Conservation (phyloP, 2,329 filamentous ascomycete genomes). For the Fusarium hainanense region DNA sequence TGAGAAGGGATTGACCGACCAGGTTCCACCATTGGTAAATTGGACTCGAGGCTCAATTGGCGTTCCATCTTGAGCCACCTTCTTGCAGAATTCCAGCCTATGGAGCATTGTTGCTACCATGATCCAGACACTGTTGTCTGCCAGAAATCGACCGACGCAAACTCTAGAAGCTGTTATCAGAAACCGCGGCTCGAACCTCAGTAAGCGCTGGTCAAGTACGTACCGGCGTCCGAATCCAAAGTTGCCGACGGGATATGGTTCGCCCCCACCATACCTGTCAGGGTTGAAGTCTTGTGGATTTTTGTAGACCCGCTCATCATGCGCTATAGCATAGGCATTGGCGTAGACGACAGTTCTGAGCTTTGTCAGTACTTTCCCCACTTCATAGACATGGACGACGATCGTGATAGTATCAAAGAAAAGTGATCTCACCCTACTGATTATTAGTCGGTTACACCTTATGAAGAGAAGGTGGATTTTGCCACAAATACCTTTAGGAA, state of each 20-base stretch:
- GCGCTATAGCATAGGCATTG: slow-evolving; percentile 57
- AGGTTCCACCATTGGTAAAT: slow-evolving; percentile 50
- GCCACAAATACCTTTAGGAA: slow-evolving; percentile 59
- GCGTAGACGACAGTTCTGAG: slow-evolving; percentile 53
- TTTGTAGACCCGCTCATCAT: slow-evolving; percentile 54
- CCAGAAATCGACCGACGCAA: slow-evolving; percentile 50
- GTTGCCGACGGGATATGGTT: slow-evolving; percentile 55
- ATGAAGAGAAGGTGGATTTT: neutral
- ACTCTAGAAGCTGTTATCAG: slow-evolving; percentile 31
- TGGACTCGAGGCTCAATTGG: slow-evolving; percentile 44
- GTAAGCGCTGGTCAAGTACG: neutral
- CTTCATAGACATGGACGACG: slow-evolving; percentile 3
- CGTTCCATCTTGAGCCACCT: slow-evolving; percentile 39
- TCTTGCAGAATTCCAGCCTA: slow-evolving; percentile 46
- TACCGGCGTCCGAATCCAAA: slow-evolving; percentile 51
- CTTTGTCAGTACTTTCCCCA: slow-evolving; percentile 31
- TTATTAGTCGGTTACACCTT: slow-evolving; percentile 4
- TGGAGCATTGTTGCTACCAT: slow-evolving; percentile 51
- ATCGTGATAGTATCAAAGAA: neutral
- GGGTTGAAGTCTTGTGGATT: slow-evolving; percentile 59
- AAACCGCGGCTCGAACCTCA: neutral
- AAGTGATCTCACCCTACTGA: slow-evolving; percentile 34
- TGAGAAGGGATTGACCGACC: slow-evolving; percentile 39
- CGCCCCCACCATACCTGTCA: slow-evolving; percentile 58
- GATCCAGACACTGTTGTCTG: slow-evolving; percentile 53